Base-by-base conservation (phyloP, 2,329 filamentous ascomycete species). In the Arachnomyces sp. region DNA sequence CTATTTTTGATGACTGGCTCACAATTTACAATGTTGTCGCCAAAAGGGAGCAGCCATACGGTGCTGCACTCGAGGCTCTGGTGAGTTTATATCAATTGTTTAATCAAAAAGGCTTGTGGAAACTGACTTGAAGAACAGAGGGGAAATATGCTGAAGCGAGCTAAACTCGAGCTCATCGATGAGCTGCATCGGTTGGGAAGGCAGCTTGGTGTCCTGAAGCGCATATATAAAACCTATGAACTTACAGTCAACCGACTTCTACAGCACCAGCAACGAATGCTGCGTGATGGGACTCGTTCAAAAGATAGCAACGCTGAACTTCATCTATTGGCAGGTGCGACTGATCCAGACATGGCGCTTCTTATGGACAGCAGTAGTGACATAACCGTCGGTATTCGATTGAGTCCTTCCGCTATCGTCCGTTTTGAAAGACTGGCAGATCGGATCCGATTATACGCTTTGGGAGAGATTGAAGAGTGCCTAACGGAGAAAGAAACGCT, bases 401-500 rank as follows among this genome's bases (percentile, higher is more conserved):
- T 73, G 38, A 65, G 59, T 31, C 55, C 65, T 7, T 59, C 76
- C 0, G 74, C 78, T 0, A 65, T 75, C 32, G 73, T 74, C 3
- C 67, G 77, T 1, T 82, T 82, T 46, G 73, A 77, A 51, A 61
- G 78, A 15, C 60, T 82, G 17, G 69, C 73, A 34, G 76, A 81
- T 50, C 67, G 77, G 3, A 80, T 82, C 42, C 68, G 72, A 31
- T 59, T 81, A 29, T 81, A 81, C 45, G 78, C 77, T 8, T 57
- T 82, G 44, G 74, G 70, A 40, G 78, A 82, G 54, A 78, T 82
- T 32, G 73, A 80, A 38, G 73, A 78, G 46, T 81, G 78, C 48
- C 59, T 80, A 15, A 75, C 75, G 18, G 82, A 86, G 58, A 86
- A 86, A 54, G 78, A 82, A 17, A 77, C 78, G 0, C 65, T 88